phyloP scores from a whole-genome alignment of 1,284 basidiomycete genomes.

The Ganoderma multipileum region DNA sequence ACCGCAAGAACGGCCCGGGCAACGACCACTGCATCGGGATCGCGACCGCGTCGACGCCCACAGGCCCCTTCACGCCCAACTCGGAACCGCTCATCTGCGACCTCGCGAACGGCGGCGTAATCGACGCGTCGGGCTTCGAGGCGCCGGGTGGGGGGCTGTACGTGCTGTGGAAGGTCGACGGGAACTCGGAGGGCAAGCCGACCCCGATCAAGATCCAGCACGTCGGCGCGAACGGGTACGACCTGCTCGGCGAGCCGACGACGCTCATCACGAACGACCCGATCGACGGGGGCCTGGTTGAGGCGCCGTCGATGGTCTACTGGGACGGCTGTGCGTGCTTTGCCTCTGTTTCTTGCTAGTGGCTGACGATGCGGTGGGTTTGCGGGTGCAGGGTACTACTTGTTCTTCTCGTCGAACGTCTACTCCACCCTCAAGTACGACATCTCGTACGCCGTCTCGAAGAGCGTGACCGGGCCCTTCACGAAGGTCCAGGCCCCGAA shows the following conservation, averaged over 20 bases:
- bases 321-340: background rate
- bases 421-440: constrained; percentile 33
- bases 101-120: constrained; percentile 31
- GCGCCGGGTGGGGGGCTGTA: constrained; percentile 15
- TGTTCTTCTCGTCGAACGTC: constrained; percentile 35
- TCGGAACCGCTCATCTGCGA: constrained; percentile 30
- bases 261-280: background rate
- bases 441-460: constrained; percentile 34
- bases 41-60: constrained; percentile 27
- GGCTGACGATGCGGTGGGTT: background rate
- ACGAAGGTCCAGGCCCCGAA: constrained; percentile 25
- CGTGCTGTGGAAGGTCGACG: background rate
- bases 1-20: constrained; percentile 10
- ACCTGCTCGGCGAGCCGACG: constrained; percentile 5
- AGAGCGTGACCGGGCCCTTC: constrained; percentile 33
- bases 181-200: background rate
- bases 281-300: constrained; percentile 1
- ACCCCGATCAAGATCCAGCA: constrained; percentile 14
- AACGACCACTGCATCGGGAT: constrained; percentile 29
- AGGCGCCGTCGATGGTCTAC: background rate
- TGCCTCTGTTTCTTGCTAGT: background rate
- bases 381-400: constrained; percentile 19
- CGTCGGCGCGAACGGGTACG: constrained; percentile 11
- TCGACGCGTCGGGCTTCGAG: constrained; percentile 35
- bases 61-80: constrained; percentile 33